phyloP scores from a whole-genome alignment of 306 rosid genomes.

The Acacia acuminata region DNA sequence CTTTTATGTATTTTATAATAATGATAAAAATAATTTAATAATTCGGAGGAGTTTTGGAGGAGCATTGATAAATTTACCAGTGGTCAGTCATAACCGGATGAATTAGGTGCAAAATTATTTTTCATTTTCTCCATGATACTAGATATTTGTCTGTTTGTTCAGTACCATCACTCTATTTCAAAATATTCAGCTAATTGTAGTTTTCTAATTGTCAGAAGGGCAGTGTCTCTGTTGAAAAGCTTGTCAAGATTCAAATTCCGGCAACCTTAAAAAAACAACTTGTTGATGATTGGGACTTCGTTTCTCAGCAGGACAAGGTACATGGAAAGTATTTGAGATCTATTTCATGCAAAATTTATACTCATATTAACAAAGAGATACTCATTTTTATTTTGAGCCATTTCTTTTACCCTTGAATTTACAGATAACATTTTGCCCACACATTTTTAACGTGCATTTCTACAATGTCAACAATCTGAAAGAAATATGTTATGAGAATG shows the following conservation, averaged over 20 bases:
- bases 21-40: neutral
- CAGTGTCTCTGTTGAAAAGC: slow-evolving; percentile 65
- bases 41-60: neutral
- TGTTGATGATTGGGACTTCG: slow-evolving; percentile 91
- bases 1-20: neutral
- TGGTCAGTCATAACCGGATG: neutral
- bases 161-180: neutral
- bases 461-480: slow-evolving; percentile 10
- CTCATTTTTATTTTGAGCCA: neutral
- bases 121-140: neutral
- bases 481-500: neutral
- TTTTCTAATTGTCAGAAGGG: slow-evolving; percentile 65
- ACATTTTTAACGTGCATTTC: neutral
- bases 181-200: slow-evolving; percentile 36
- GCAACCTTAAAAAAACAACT: slow-evolving; percentile 88
- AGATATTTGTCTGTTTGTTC: neutral
- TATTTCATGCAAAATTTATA: slow-evolving; percentile 15
- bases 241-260: slow-evolving; percentile 92
- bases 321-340: neutral
- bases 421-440: neutral
- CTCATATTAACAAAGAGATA: neutral
- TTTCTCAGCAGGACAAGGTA: slow-evolving; percentile 93
- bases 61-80: neutral
- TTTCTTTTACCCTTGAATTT: slow-evolving; percentile 26
- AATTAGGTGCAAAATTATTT: neutral